These are phyloP conservation scores for Didymella glomerata DNA, from an alignment of 2,329 filamentous ascomycete species.

Conservation along the genomic window DNA sequence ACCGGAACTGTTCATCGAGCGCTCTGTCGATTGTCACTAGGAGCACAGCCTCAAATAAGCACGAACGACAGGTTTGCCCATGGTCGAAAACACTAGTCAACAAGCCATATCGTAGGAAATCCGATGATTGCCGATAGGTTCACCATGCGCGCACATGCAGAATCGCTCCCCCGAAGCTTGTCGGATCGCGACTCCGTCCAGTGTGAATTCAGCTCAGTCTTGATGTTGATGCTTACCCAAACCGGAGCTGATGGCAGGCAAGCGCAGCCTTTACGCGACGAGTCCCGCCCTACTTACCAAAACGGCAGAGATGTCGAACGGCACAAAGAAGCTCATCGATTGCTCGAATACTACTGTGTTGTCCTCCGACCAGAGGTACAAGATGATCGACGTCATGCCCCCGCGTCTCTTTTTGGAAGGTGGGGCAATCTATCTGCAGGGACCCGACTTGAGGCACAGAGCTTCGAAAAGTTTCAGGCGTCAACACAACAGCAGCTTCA, in stretches of 20 bases:
- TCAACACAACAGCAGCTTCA: conserved; percentile 8
- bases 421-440: conserved; percentile 35
- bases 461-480: conserved; percentile 26
- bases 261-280: not conserved
- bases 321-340: not conserved
- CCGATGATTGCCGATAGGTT: not conserved
- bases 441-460: conserved; percentile 19
- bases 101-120: not conserved
- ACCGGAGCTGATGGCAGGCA: not conserved
- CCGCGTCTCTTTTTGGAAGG: conserved; percentile 17
- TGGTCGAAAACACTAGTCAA: not conserved
- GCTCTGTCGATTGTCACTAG: not conserved
- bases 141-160: not conserved
- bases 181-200: not conserved
- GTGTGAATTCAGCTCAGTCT: not conserved
- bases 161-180: not conserved
- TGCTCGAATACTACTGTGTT: not conserved
- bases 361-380: not conserved
- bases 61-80: not conserved
- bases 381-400: conserved; percentile 14
- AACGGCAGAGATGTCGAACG: not conserved
- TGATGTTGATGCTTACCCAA: not conserved
- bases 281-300: not conserved
- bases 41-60: not conserved
- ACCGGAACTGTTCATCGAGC: not conserved